Conservation (phyloP, 2,329 filamentous ascomycete genomes). For the Elsinoe perseae region DNA sequence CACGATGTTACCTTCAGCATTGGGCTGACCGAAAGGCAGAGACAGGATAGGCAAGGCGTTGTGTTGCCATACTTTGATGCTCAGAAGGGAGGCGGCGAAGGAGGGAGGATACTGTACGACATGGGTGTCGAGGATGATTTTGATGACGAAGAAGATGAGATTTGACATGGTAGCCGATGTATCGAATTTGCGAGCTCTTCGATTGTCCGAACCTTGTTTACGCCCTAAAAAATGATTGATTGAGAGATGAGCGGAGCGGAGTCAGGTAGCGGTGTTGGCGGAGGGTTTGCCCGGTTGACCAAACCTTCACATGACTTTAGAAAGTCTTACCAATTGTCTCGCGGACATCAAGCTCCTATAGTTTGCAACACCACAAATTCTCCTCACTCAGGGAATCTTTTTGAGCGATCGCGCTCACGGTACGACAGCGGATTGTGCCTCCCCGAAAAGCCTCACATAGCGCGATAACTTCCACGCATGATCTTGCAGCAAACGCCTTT, state of each 20-base stretch:
- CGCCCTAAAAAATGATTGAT: too few relatives aligned
- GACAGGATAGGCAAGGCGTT: slow-evolving; percentile 75
- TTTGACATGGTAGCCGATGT: slow-evolving; percentile 44
- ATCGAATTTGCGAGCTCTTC: neutral
- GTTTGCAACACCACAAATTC: neutral
- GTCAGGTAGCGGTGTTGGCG: neutral
- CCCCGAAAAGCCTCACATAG: neutral
- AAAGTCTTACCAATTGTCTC: neutral
- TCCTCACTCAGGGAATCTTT: neutral
- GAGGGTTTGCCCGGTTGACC: neutral
- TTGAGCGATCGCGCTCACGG: too few relatives aligned
- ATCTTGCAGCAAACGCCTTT: neutral
- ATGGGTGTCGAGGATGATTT: slow-evolving; percentile 94
- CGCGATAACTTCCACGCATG: neutral
- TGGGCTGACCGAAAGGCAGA: slow-evolving; percentile 83
- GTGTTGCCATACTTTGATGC: slow-evolving; percentile 96
- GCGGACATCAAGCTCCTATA: neutral
- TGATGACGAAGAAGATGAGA: slow-evolving; percentile 92
- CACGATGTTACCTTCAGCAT: slow-evolving; percentile 71
- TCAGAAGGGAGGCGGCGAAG: slow-evolving; percentile 73
- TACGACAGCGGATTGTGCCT: too few relatives aligned
- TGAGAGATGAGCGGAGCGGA: neutral
- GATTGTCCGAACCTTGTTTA: neutral
- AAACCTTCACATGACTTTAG: neutral
- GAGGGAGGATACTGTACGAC: slow-evolving; percentile 89